Base-by-base conservation (phyloP, 2,329 filamentous ascomycete species). In the Leptographium flavum region DNA sequence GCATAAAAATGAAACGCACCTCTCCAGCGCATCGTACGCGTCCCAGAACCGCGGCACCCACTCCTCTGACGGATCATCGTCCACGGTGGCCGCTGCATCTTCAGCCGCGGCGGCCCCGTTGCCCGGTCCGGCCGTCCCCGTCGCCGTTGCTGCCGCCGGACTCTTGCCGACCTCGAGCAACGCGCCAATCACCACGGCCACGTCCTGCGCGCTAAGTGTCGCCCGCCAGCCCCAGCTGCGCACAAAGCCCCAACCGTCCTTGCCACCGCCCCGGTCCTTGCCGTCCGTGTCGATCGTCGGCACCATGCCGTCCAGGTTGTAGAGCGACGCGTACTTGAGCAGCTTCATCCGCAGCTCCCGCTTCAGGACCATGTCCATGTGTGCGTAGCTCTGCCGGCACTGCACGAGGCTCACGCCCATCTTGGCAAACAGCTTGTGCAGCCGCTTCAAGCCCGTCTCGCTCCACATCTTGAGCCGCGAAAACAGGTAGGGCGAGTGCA, bases 331-430 rank as follows among this genome's bases (percentile, higher is more conserved):
- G 58, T 94, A 96, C 56, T 90, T 90, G 19, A 95, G 71, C 2
- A 98, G 71, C 48, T 93, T 86, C 40, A 85, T 77, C 36, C 90
- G 79, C 27, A 56, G 66, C 27, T 86, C 85, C 5, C 86, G 81
- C 64, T 96, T 98, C 30, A 98, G 68, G 62, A 94, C 81, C 79
- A 95, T 93, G 63, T 96, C 90, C 88, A 98, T 96, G 61, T 98
- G 92, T 0, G 87, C 87, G 59, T 96, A 98, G 58, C 80, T 90
- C 62, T 96, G 92, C 56, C 87, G 88, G 64, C 88, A 94, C 64
- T 98, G 90, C 5, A 82, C 83, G 32, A 96, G 69, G 57, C 86
- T 94, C 45, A 98, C 85, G 28, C 92, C 92, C 90, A 98, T 98
- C 63, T 96, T 98, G 37, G 92, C 92, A 3, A 98, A 73, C 1